phyloP scores from a whole-genome alignment of 805 yeast genomes.

The Yarrowia sp. region DNA sequence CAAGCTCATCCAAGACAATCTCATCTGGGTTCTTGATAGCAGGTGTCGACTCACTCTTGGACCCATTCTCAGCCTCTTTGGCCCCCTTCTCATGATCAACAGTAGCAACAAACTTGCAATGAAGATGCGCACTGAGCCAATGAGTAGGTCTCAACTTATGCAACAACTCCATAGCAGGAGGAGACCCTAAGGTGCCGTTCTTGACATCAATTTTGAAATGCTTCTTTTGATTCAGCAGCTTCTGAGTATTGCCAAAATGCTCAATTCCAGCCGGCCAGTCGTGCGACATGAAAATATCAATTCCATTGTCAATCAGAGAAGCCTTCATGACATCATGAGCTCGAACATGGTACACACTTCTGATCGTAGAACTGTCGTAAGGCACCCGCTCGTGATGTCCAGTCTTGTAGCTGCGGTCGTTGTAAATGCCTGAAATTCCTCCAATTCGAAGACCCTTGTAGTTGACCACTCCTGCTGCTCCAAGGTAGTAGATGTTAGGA shows the following conservation, averaged over 20 bases:
- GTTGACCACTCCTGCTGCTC: conserved; percentile 72
- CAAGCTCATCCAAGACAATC: conserved; percentile 30
- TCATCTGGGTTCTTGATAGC: conserved; percentile 31
- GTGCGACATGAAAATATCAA: conserved; percentile 71
- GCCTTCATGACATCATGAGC: conserved; percentile 59
- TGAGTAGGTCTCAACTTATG: conserved; percentile 54
- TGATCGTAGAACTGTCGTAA: conserved; percentile 45
- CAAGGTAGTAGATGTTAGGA: conserved; percentile 80
- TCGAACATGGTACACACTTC: conserved; percentile 73
- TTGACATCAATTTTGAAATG: conserved; percentile 65
- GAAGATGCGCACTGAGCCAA: conserved; percentile 93
- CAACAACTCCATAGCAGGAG: conserved; percentile 58
- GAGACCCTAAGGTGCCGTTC: conserved; percentile 65
- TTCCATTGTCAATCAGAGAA: conserved; percentile 37
- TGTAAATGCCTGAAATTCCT: conserved; percentile 84
- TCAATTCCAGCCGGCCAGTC: conserved; percentile 93
- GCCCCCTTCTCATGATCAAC: conserved; percentile 35
- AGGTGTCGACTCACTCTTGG: neutral
- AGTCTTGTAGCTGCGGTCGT: conserved; percentile 48
- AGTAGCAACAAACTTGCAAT: conserved; percentile 64
- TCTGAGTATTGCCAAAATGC: conserved; percentile 55
- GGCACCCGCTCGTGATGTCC: conserved; percentile 50
- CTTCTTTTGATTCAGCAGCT: conserved; percentile 58
- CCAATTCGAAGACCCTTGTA: conserved; percentile 72
- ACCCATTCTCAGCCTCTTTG: neutral